Conservation (phyloP, 768 basidiomycete species). For the Agrocybe pediades region DNA sequence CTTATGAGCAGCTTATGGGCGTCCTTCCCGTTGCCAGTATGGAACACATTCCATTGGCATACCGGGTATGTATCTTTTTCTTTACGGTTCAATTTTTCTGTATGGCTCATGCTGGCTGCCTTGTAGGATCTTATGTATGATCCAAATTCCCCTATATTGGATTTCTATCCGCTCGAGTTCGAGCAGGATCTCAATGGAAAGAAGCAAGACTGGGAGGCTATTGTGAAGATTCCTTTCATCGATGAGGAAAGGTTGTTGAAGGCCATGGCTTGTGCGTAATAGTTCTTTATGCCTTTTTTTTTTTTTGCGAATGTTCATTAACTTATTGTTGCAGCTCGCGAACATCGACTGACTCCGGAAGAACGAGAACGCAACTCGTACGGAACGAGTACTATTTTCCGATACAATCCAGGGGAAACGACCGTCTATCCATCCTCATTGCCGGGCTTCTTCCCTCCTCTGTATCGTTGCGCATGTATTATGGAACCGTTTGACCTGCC, state of each 20-base stretch:
- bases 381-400: constrained; percentile 82
- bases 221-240: constrained; percentile 99
- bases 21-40: constrained; percentile 91
- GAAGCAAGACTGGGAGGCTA: constrained; percentile 98
- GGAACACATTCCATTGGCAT: constrained; percentile 86
- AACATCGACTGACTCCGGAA: constrained; percentile 73
- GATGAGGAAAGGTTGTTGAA: constrained; percentile 74
- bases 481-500: constrained; percentile 89
- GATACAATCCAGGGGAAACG: constrained; percentile 62
- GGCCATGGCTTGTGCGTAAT: constrained; percentile 76
- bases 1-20: constrained; percentile 97
- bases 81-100: background rate
- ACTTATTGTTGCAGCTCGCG: too few relatives aligned
- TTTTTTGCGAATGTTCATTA: constrained; percentile 1
- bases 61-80: constrained; percentile 58
- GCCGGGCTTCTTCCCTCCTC: constrained; percentile 92
- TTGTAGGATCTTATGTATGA: constrained; percentile 87
- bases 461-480: constrained; percentile 76
- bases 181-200: constrained; percentile 96
- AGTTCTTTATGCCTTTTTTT: background rate
- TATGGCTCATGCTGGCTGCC: background rate
- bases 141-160: constrained; percentile 81
- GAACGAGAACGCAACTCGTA: constrained; percentile 77
- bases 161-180: constrained; percentile 93
- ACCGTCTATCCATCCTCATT: constrained; percentile 86